Base-by-base conservation (phyloP, 129 eudicot genomes). In the Artemisia argyi region DNA sequence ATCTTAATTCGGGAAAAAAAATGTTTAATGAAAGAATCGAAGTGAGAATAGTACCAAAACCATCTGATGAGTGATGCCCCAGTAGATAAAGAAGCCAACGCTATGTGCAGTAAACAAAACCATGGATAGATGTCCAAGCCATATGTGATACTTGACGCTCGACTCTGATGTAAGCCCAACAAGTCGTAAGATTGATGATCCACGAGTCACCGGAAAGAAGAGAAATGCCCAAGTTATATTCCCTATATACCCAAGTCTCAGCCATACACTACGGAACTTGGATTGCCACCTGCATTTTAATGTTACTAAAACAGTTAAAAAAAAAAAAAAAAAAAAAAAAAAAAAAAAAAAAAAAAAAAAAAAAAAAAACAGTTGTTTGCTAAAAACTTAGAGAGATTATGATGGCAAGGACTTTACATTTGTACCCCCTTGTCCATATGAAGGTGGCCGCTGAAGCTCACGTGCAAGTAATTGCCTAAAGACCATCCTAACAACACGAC, bases 101-200 rank as follows among this genome's bases (percentile, higher is more conserved):
- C 87, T 81, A n/a, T 84, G 93, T 35, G 68, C 75, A 57, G 81
- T 69, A 39, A 85, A 87, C 14, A 87, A 86, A 54, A 83, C 24
- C 69, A 46, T 87, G 20, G 92, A 85, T 51, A 90, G 44, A 68
- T 90, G 96, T 26, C 96, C 96, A 44, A 87, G 88, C 96, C 96
- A 90, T 13, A 90, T 87, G 77, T 90, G 97, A 65, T 90, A 90
- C 77, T 87, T 90, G 82, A 90, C 76, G 80, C 94, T 90, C 2
- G 91, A 85, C 70, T 90, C 94, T 1, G 88, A 87, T 7, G 97
- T 85, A 32, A 90, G 87, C 55, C 97, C 97, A 50, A 90, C 62
- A n/a, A 90, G 71, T 67, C 85, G 87, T 82, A 90, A 54, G 15
- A 90, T n/a, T 18, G 97, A 85, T 17, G 97, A 87, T 66, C 90